phyloP scores from a whole-genome alignment of 129 eudicot species.

The Escallonia herrerae region DNA sequence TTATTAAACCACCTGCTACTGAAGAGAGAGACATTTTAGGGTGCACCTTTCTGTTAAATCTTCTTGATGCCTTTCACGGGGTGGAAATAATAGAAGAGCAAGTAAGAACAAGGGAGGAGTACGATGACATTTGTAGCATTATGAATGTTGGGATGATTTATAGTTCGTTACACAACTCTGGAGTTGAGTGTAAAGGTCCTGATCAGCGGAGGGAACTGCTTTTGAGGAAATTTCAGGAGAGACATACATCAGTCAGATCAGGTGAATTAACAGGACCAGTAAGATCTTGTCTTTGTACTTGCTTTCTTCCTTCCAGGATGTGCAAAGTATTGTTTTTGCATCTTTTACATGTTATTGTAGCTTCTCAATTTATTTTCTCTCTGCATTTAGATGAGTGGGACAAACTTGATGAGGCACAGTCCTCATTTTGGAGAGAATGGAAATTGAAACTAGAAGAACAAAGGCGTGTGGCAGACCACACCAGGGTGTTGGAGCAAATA shows the following conservation, averaged over 20 bases:
- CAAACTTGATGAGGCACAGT: conserved; percentile 59
- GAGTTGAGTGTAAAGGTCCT: conserved; percentile 57
- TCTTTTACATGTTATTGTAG: conserved; percentile 11
- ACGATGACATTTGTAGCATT: conserved; percentile 75
- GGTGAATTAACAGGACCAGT: conserved; percentile 36
- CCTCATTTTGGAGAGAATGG: conserved; percentile 99
- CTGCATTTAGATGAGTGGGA: conserved; percentile 52
- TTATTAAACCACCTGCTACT: conserved; percentile 80
- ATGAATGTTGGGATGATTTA: conserved; percentile 95
- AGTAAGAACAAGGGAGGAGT: conserved; percentile 55
- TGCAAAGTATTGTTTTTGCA: neutral
- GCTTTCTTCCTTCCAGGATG: too few relatives aligned
- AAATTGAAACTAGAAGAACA: conserved; percentile 84
- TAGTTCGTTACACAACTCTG: conserved; percentile 68
- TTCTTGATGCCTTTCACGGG: conserved; percentile 76
- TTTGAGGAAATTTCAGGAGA: conserved; percentile 58
- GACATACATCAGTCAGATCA: conserved; percentile 49
- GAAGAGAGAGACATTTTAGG: conserved; percentile 85
- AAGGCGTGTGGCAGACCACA: conserved; percentile 81
- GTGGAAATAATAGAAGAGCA: conserved; percentile 83
- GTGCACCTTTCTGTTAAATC: conserved; percentile 76
- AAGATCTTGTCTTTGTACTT: neutral
- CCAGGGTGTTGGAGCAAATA: conserved; percentile 76
- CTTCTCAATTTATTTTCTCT: conserved; percentile 11
- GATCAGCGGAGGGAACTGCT: conserved; percentile 71